Conservation (phyloP, 805 yeast species). For the Debaryomyces prosopidis region DNA sequence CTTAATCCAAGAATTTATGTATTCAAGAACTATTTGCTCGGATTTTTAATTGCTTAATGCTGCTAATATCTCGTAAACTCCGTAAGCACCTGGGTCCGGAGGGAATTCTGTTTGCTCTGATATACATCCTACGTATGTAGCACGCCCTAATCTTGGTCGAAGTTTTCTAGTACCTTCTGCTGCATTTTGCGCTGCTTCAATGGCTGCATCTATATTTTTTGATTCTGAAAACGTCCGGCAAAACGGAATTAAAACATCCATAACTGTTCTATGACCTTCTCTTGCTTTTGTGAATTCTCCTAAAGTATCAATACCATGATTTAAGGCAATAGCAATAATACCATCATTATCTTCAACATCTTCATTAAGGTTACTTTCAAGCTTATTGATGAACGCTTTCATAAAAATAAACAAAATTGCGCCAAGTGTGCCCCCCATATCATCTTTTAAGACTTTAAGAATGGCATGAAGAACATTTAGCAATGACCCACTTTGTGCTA, state of each 20-base stretch:
- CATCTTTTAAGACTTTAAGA: conserved; percentile 28
- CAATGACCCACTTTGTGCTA: conserved; percentile 24
- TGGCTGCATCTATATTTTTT: conserved; percentile 20
- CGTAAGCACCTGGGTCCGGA: conserved; percentile 45
- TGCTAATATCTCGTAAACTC: conserved; percentile 31
- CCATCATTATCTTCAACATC: conserved; percentile 6
- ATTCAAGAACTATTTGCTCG: too few species aligned
- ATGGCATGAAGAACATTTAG: conserved; percentile 21
- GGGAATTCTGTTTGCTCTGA: conserved; percentile 26
- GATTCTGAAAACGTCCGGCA: conserved; percentile 19
- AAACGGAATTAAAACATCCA: conserved; percentile 42
- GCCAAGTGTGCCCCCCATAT: conserved; percentile 43
- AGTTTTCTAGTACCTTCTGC: conserved; percentile 38
- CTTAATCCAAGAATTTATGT: too few species aligned
- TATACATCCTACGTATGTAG: conserved; percentile 35
- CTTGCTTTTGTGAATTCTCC: conserved; percentile 36
- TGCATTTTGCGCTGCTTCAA: conserved; percentile 24
- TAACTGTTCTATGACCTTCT: conserved; percentile 39
- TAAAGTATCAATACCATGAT: conserved; percentile 26
- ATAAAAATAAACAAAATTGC: conserved; percentile 35
- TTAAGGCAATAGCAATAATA: conserved; percentile 21
- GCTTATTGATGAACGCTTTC: conserved; percentile 9
- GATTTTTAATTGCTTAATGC: conserved; percentile 24
- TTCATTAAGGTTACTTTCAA: conserved; percentile 12
- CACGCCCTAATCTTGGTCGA: conserved; percentile 37